A percentile compares a stretch with the other conserved stretches of the same genome.
These are phyloP conservation scores for Suhomyces kunorum DNA, from an alignment of 1,139 yeast species.

Conservation along the genomic window DNA sequence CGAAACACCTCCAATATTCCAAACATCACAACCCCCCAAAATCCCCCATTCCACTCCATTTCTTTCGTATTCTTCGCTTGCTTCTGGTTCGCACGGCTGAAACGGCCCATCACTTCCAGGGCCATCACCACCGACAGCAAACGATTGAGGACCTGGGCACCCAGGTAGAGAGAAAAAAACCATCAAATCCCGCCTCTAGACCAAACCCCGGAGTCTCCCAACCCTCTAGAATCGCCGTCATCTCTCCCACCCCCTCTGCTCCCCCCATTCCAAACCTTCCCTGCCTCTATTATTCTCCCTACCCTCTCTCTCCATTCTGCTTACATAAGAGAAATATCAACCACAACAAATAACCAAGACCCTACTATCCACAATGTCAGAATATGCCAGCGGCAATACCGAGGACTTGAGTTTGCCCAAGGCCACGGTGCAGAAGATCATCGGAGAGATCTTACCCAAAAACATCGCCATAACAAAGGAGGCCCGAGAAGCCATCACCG, in stretches of 20 bases:
- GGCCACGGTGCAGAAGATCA: slow-evolving; percentile 95
- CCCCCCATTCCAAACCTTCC: background rate
- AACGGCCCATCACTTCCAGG: too few relatives aligned
- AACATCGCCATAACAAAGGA: slow-evolving; percentile 90
- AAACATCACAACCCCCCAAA: too few relatives aligned
- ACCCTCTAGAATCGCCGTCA: too few relatives aligned
- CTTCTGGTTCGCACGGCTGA: too few relatives aligned
- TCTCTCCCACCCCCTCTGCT: background rate
- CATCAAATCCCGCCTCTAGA: background rate
- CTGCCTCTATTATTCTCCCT: too few relatives aligned
- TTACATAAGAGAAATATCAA: slow-evolving; percentile 5
- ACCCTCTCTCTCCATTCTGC: background rate
- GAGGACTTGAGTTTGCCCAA: slow-evolving; percentile 53
- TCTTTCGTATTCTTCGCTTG: too few relatives aligned
- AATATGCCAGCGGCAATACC: slow-evolving; percentile 36
- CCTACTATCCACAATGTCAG: slow-evolving; percentile 31
- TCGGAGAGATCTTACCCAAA: slow-evolving; percentile 82
- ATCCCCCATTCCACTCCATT: too few relatives aligned
- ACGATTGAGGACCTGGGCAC: too few relatives aligned
- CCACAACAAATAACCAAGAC: slow-evolving; percentile 3
- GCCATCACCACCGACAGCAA: too few relatives aligned
- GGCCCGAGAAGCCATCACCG: slow-evolving; percentile 92
- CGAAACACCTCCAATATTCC: too few relatives aligned
- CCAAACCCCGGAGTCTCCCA: too few relatives aligned
- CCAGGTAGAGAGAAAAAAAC: too few relatives aligned